Base-by-base conservation (phyloP, 2,329 filamentous ascomycete genomes). In the Aspergillus quadrilineatus region DNA sequence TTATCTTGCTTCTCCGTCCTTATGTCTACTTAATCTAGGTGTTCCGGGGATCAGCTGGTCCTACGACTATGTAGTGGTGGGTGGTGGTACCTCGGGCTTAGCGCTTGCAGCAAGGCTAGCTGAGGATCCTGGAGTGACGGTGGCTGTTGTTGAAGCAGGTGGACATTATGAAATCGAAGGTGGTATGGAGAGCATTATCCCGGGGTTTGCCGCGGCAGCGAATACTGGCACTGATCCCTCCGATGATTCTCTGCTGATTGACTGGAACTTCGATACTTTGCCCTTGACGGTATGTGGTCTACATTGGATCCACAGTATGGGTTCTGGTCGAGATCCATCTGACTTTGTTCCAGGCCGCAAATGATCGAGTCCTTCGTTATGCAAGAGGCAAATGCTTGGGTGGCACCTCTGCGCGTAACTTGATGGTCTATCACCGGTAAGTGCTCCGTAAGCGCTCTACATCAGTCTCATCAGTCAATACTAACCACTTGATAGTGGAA, bases 131-230 rank as follows among this genome's bases (percentile, higher is more conserved):
- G 22, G 22, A 10, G 42, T 47, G 12, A 53, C 41, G 10, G 66
- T 73, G 12, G 70, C 69, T 6, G 63, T 74, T 29, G 55, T 70
- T 14, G 67, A 70, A 50, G 66, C 66, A 6, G 67, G 67, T 8
- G 59, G 57, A 2, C 69, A 68, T 59, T 73, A 72, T 50, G 64
- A 74, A 47, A 41, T 68, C 9, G 59, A 62, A 37, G 71, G 69
- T 55, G 65, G 66, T 17, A 68, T 68, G 41, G 37, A 60, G 6
- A 65, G 60, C 34, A 50, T 58, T 12, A 58, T 71, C 1, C 70
- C 69, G 1, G 67, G 44, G 1, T 59, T 57, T 10, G 53, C 53
- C 3, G 54, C 48, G 6, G 53, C 53, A 7, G 61, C 54, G 15
- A 46, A 53, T 30, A 61, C 60, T 1, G 67, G 70, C 17, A 61